Base-by-base conservation (phyloP, 1,284 basidiomycete species). In the Ustilago hordei region DNA sequence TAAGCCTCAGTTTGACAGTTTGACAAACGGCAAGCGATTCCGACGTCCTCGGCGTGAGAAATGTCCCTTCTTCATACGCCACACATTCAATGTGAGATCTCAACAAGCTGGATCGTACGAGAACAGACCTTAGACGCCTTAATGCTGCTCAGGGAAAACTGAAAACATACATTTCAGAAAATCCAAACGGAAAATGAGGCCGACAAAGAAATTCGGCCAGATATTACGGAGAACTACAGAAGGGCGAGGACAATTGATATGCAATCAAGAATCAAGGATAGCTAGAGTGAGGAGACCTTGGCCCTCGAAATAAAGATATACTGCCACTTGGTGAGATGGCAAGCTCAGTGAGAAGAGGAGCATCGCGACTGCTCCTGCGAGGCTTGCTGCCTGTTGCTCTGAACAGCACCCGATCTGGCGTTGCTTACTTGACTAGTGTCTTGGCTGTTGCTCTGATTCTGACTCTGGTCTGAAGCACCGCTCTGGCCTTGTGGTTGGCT, bases 401-500 rank as follows among this genome's bases (percentile, higher is more conserved):
- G 45, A 48, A 48, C 45, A 28, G 45, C 45, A 48, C 45, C 45
- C 1, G 45, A 48, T 23, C 45, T 19, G 28, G 45, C 45, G 23
- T 28, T 48, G 45, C 45, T 48, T n/a, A 23, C n/a, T 28, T 55
- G 54, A 36, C 2, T 55, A 11, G 35, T 36, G 52, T 9, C 19
- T 28, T 53, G 52, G 32, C 32, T n/a, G 31, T 53, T 34, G 52
- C 31, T 53, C 19, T 62, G 60, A 17, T 31, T 45, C 47, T 64
- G 55, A 43, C 35, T 52, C 38, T 56, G 35, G 41, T 47, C 38
- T 65, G 45, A 23, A 48, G 45, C n/a, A 41, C 45, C 53, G 13
- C 23, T 41, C 8, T 52, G 47, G 41, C 50, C 56, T 38, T 65
- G 63, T 50, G 52, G 43, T 13, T 65, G 63, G 34, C 35, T 58